Conservation (phyloP, 2,329 filamentous ascomycete species). For the Trichophyton benhamiae region DNA sequence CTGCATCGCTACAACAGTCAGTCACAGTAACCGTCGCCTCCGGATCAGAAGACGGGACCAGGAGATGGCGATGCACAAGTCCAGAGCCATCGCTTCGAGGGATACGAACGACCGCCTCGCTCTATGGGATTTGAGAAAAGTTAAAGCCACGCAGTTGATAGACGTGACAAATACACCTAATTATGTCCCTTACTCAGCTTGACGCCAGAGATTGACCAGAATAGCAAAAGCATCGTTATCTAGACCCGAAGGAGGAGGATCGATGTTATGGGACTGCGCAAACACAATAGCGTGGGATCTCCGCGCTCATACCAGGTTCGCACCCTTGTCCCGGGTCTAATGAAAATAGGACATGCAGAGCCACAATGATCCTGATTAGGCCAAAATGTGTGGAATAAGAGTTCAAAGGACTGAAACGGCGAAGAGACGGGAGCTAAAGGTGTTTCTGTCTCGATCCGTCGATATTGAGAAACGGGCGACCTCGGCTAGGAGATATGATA, state of each 20-base stretch:
- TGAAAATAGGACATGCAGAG: not conserved
- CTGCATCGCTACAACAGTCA: too few relatives aligned
- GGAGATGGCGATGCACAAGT: not conserved
- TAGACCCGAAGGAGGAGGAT: not conserved
- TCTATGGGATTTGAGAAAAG: not conserved
- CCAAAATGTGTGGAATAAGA: not conserved
- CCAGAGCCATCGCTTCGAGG: constrained; percentile 1
- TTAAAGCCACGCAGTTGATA: constrained; percentile 1
- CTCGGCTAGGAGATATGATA: not conserved
- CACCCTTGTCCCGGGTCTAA: not conserved
- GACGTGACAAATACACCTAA: not conserved
- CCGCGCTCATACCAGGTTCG: constrained; percentile 3
- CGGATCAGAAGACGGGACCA: not conserved
- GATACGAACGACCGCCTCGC: not conserved
- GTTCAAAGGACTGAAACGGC: not conserved
- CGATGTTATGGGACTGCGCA: not conserved
- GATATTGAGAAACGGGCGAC: not conserved
- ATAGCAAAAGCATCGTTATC: too few relatives aligned
- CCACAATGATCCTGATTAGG: not conserved
- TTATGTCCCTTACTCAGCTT: not conserved
- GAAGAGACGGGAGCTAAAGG: not conserved
- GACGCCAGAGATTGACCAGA: not conserved
- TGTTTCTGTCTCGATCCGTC: not conserved
- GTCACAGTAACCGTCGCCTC: not conserved
- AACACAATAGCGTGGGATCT: not conserved